Conservation (phyloP, 2,329 filamentous ascomycete species). For the Grosmannia penicillata region DNA sequence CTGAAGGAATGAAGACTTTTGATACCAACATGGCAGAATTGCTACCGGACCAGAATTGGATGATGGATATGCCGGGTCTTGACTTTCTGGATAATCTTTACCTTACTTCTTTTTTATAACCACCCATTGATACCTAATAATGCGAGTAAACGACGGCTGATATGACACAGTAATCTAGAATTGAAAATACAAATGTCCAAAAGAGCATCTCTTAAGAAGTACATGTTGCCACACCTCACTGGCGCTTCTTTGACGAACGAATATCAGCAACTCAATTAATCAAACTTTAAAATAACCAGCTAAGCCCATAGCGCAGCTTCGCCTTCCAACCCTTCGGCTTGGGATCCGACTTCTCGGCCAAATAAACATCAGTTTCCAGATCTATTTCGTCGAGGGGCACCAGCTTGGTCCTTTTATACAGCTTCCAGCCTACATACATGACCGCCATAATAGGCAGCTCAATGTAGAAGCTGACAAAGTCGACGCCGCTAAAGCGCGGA, state of each 20-base stretch:
- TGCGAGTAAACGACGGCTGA: too few species aligned
- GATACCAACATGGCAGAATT: not conserved
- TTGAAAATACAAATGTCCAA: too few species aligned
- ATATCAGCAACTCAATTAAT: too few species aligned
- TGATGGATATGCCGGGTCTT: not conserved
- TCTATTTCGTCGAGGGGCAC: conserved; percentile 11
- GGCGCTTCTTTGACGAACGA: too few species aligned
- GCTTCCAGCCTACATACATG: conserved; percentile 41
- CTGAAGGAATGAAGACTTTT: not conserved
- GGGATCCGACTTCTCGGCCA: not conserved
- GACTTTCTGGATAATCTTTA: conserved; percentile 1
- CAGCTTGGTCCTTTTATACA: conserved; percentile 11
- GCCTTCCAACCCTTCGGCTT: not conserved
- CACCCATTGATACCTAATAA: too few species aligned
- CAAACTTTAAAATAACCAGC: not conserved
- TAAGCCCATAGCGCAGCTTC: not conserved
- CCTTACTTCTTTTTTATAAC: not conserved
- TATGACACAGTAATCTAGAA: too few species aligned
- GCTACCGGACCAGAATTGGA: not conserved
- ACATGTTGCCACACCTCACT: too few species aligned
- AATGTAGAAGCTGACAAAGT: conserved; percentile 50
- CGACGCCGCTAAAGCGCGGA: conserved; percentile 38
- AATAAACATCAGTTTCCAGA: conserved; percentile 12
- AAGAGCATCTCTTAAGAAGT: too few species aligned
- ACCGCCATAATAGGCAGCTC: conserved; percentile 45